These are phyloP conservation scores for Mortierella sp. DNA, from an alignment of 371 early-diverging fungal genomes.

Conservation along the genomic window DNA sequence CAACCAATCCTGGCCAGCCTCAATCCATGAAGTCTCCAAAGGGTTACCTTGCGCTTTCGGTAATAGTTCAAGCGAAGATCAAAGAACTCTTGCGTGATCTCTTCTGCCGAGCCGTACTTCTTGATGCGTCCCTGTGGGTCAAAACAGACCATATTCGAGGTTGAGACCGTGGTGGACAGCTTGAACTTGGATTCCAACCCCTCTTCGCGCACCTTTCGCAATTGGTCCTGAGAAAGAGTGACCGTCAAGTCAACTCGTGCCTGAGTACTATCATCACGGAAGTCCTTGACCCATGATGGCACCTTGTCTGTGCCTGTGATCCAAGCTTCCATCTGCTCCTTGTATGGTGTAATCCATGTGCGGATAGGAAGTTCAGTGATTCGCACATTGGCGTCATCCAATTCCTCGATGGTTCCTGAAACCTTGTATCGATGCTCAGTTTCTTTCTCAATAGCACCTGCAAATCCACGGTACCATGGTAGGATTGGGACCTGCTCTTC, in stretches of 20 bases:
- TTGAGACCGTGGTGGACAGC: constrained; percentile 75
- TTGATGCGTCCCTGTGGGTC: constrained; percentile 91
- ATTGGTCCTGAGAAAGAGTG: constrained; percentile 73
- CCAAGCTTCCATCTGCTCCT: constrained; percentile 87
- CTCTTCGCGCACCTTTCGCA: constrained; percentile 78
- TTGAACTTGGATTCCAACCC: constrained; percentile 91
- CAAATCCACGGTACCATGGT: constrained; percentile 98
- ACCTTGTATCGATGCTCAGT: constrained; percentile 74
- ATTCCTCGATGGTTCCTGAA: constrained; percentile 77
- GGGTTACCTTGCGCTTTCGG: constrained; percentile 87
- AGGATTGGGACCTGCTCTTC: constrained; percentile 82
- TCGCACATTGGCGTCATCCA: constrained; percentile 81
- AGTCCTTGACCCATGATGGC: constrained; percentile 74
- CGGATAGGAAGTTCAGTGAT: constrained; percentile 98
- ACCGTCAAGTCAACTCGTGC: constrained; percentile 87
- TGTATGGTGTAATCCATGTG: constrained; percentile 96
- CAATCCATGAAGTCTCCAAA: too few relatives aligned
- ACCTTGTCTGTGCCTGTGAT: constrained; percentile 69
- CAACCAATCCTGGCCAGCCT: too few relatives aligned
- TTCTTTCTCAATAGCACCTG: constrained; percentile 72
- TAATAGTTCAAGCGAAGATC: constrained; percentile 90
- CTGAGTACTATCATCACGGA: constrained; percentile 86
- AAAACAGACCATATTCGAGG: constrained; percentile 98
- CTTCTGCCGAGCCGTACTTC: constrained; percentile 84
- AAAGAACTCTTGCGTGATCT: constrained; percentile 96